Percentiles rank a stretch among this genome's conserved stretches.
phyloP scores from a whole-genome alignment of 78 protist genomes.

The Pigoraptor vietnamica region DNA sequence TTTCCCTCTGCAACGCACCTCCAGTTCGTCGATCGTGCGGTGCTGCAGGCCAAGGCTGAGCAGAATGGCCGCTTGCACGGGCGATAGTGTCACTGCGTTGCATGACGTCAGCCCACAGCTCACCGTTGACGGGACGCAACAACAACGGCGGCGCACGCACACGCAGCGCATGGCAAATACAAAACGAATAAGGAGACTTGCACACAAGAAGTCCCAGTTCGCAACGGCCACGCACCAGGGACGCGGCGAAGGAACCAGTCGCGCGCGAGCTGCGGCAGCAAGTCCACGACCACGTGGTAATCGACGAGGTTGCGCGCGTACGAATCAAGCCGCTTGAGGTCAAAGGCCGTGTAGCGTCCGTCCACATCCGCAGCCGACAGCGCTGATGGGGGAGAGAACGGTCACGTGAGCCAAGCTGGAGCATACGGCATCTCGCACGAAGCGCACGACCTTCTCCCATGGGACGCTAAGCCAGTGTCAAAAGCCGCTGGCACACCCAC shows the following conservation, averaged over 20 bases:
- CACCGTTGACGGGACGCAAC: background rate
- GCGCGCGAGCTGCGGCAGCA: constrained; percentile 76
- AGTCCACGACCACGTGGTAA: constrained; percentile 82
- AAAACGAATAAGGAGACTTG: background rate
- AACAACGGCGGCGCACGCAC: background rate
- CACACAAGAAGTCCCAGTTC: too few relatives aligned
- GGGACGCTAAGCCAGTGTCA: too few relatives aligned
- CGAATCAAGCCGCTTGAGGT: constrained; percentile 79
- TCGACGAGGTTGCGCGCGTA: constrained; percentile 66
- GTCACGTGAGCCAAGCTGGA: background rate
- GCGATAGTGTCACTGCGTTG: constrained; percentile 23
- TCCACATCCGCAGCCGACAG: background rate
- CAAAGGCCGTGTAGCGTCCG: constrained; percentile 52
- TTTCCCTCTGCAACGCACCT: background rate
- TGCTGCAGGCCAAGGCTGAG: constrained; percentile 86
- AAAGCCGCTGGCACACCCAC: background rate
- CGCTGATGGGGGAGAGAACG: background rate
- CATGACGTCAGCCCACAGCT: background rate
- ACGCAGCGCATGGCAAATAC: background rate
- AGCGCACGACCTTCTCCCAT: too few relatives aligned
- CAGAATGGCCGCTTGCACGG: constrained; percentile 77
- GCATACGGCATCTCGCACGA: too few relatives aligned
- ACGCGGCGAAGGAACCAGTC: constrained; percentile 50
- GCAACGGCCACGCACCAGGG: constrained; percentile 6
- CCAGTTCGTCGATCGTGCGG: constrained; percentile 41